Evolutionary conservation across 148 eudicot genomes (phyloP).

Genomic region (Fallopia convolvulus): DNA sequence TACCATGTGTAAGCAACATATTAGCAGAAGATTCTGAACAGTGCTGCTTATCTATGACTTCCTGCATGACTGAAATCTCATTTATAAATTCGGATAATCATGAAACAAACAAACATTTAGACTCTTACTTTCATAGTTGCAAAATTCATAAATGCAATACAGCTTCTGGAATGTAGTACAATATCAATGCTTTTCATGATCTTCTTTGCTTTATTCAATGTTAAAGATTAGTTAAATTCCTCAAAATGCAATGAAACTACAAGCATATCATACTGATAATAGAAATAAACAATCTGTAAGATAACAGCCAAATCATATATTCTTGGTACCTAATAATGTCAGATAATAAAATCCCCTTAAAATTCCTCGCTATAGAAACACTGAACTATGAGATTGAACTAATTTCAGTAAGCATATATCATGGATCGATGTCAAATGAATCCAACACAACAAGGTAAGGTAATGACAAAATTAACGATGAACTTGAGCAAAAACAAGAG

Average conservation of each 20-base stretch:
- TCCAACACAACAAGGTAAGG: background rate
- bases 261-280: background rate
- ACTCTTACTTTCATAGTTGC: background rate
- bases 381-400: background rate
- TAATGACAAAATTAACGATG: background rate
- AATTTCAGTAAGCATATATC: background rate
- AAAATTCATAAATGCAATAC: no score
- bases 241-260: background rate
- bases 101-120: background rate
- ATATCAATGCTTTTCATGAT: background rate
- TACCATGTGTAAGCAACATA: slow-evolving; percentile 24
- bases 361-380: background rate
- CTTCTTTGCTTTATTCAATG: background rate
- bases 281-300: background rate
- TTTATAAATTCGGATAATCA: slow-evolving; percentile 23
- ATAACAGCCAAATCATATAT: background rate
- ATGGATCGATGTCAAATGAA: background rate
- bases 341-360: background rate
- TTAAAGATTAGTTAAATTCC: background rate
- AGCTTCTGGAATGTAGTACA: no score
- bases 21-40: background rate
- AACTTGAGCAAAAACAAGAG: background rate
- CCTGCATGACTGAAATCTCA: slow-evolving; percentile 59
- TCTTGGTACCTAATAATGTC: background rate
- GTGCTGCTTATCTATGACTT: slow-evolving; percentile 24